phyloP scores from a whole-genome alignment of 192 early-diverging fungal species.

The Linnemannia schmuckeri region DNA sequence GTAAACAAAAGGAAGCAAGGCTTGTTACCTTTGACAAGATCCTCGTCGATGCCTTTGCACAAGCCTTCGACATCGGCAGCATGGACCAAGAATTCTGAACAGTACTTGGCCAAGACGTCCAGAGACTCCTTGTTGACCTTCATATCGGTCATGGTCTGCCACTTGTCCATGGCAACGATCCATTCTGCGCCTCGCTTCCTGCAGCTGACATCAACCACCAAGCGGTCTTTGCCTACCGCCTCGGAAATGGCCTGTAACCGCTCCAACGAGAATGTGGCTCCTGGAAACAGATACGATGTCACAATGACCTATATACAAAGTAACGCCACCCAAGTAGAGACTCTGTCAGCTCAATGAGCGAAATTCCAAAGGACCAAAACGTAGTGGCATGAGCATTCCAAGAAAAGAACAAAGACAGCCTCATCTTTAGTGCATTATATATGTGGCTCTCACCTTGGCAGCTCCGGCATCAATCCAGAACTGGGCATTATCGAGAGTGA shows the following conservation, averaged over 20 bases:
- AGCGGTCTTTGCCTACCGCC: slow-evolving; percentile 73
- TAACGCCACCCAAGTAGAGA: slow-evolving; percentile 32
- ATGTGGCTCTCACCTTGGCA: slow-evolving; percentile 70
- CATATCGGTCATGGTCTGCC: slow-evolving; percentile 96
- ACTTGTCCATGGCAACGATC: slow-evolving; percentile 98
- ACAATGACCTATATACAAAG: slow-evolving; percentile 80
- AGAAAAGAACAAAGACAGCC: slow-evolving; percentile 7
- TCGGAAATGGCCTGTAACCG: slow-evolving; percentile 70
- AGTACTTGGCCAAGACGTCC: slow-evolving; percentile 40
- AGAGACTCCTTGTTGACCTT: slow-evolving; percentile 75
- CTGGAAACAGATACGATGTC: slow-evolving; percentile 94
- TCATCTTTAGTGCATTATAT: neutral
- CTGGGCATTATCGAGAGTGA: slow-evolving; percentile 87
- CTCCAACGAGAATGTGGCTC: slow-evolving; percentile 74
- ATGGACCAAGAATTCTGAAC: slow-evolving; percentile 93
- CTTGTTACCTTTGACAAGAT: slow-evolving; percentile 79
- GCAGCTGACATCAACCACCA: slow-evolving; percentile 93
- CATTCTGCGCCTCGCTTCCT: slow-evolving; percentile 76
- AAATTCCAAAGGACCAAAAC: neutral
- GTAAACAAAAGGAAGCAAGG: neutral
- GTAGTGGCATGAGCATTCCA: neutral
- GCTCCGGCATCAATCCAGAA: slow-evolving; percentile 91
- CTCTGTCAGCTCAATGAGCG: neutral
- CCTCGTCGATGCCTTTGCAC: slow-evolving; percentile 92
- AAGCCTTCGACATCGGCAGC: slow-evolving; percentile 98